A percentile compares a stretch with the other conserved stretches of the same genome.
These are phyloP conservation scores for Syncephalastrum sp. DNA, from an alignment of 371 early-diverging fungal species.

Conservation along the genomic window DNA sequence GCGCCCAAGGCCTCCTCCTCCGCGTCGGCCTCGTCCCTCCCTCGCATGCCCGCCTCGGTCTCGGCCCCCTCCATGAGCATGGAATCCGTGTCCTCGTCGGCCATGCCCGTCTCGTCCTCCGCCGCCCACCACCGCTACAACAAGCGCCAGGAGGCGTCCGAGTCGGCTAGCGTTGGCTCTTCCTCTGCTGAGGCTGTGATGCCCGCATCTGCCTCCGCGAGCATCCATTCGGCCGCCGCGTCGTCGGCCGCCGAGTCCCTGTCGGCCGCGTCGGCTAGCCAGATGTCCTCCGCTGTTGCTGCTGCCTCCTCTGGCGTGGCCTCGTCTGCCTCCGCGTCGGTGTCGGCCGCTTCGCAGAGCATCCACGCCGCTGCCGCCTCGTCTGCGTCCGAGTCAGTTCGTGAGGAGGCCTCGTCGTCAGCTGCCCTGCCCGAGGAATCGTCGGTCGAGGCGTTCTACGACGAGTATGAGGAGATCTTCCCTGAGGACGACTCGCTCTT, in stretches of 20 bases:
- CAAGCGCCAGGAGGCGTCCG: slow-evolving; percentile 7
- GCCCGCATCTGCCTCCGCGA: slow-evolving; percentile 2
- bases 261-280: not conserved
- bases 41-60: slow-evolving; percentile 6
- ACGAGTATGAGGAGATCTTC: slow-evolving; percentile 4
- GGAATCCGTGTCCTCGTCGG: slow-evolving; percentile 3
- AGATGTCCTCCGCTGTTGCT: not conserved
- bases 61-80: slow-evolving; percentile 2
- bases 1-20: too few relatives aligned
- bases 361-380: not conserved
- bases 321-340: slow-evolving; percentile 4
- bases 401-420: too few relatives aligned
- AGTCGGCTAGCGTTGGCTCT: not conserved
- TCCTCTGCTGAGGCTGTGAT: not conserved
- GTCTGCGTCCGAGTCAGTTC: not conserved
- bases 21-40: slow-evolving; percentile 4
- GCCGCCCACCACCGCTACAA: not conserved
- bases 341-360: not conserved
- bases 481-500: slow-evolving; percentile 7
- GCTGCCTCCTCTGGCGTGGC: not conserved
- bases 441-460: too few relatives aligned
- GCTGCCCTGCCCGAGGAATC: too few relatives aligned
- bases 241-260: not conserved
- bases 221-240: not conserved
- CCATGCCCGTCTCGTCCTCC: not conserved